A percentile compares a stretch with the other conserved stretches of the same genome.
Conservation (phyloP, 306 rosid species). For the Fagus sylvatica region DNA sequence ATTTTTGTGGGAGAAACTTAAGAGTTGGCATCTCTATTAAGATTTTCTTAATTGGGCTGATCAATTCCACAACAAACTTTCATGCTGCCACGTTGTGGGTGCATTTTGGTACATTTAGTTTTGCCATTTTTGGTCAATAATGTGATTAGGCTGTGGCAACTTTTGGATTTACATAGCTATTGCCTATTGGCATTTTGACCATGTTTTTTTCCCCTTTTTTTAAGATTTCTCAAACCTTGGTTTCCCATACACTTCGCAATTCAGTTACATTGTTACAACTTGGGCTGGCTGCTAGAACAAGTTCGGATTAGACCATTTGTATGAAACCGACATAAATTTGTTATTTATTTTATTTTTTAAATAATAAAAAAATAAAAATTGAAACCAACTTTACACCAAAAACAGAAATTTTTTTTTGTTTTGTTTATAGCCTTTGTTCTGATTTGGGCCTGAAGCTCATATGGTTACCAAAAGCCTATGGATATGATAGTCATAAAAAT, state of each 20-base stretch:
- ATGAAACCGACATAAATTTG: too few species aligned
- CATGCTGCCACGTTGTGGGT: conserved; percentile 18
- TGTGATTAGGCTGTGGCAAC: not conserved
- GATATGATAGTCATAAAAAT: not conserved
- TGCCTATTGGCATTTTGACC: conserved; percentile 1
- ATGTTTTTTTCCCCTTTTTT: not conserved
- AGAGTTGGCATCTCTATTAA: not conserved
- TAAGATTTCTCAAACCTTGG: conserved; percentile 12
- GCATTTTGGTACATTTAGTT: not conserved
- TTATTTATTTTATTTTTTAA: too few species aligned
- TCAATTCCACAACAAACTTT: conserved; percentile 12
- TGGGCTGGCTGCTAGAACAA: not conserved
- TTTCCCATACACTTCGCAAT: conserved; percentile 16
- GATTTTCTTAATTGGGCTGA: conserved; percentile 10
- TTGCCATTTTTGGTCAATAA: not conserved
- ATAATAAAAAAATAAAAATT: too few species aligned
- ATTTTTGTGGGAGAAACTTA: conserved; percentile 27
- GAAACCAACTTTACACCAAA: too few species aligned
- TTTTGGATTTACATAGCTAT: not conserved
- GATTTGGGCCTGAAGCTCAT: not conserved
- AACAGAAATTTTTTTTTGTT: not conserved
- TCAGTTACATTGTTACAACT: conserved; percentile 1
- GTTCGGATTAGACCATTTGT: not conserved
- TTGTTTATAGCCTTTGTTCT: not conserved
- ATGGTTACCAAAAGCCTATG: not conserved